Evolutionary conservation across 768 basidiomycete genomes (phyloP), one percentile per base, ranked within the genome.

Genomic region (Infundibulicybe gibba): DNA sequence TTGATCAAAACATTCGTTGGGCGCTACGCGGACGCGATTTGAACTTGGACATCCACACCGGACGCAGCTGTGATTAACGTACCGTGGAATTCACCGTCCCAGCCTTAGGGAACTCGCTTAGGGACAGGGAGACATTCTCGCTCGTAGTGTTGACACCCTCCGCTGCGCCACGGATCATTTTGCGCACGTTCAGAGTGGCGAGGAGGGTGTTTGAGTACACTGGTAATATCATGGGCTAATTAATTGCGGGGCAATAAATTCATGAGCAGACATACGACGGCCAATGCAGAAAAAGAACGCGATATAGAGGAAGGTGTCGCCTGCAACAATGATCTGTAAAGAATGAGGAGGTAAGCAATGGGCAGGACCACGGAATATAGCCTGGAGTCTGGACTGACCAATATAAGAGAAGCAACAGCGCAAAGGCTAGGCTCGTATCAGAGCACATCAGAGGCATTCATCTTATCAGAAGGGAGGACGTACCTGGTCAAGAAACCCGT

Each of bases 131-230:
- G 20, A 70, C 35, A 43, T 71, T 65, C 20, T 72, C 71, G 44
- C 68, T 71, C 17, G 70, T 71, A 50, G 55, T 74, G 40, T 71
- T 62, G 10, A 74, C 59, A 3, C 61, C 66, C 35, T 70, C 70
- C 2, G 62, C 62, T 0, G 69, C 55, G 6, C 61, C 65, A 32
- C 71, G 71, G 43, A 81, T 70, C 62, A 66, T 68, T 43, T 72
- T 74, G 4, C 80, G 67, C 10, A 76, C 76, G 43, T 81, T 83
- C 43, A 81, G 69, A 0, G 80, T 80, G 1, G 78, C 78, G 8
- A 83, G 70, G n/a, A 83, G 72, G 5, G 79, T 72, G 56, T 81
- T 82, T 35, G 76, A 74, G 56, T 81, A 83, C 3, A 83, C 79
- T 81, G 37, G 13, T 13, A 19, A 47, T 32, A 3, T 16, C n/a